Evolutionary conservation across 2,329 filamentous ascomycete species (phyloP), one percentile per base, ranked within the genome.

Genomic region (Exophiala phaeomuriformis): DNA sequence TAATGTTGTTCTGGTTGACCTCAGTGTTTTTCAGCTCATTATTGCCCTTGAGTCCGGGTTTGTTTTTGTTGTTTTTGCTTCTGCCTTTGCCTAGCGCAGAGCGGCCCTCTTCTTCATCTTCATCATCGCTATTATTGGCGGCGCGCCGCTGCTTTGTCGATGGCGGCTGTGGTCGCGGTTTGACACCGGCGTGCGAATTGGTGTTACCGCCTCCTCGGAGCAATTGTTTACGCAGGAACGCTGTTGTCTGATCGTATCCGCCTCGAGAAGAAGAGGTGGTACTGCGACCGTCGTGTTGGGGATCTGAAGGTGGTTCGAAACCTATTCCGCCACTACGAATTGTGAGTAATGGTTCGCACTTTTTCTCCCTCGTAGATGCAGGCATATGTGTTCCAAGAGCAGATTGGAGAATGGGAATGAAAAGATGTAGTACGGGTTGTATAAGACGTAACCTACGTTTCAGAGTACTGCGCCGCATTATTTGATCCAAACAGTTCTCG

Each of bases 141-240:
- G 33, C 31, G 45, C 54, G 30, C 42, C 12, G 12, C 3, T 35
- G 10, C 33, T 43, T 39, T 41, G 39, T 2, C 39, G 3, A 1
- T 8, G 9, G 9, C 4, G 3, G 19, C 28, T 27, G 39, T 9
- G 43, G 33, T 40, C 52, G 49, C 8, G 55, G 41, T 49, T 45
- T 43, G 9, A 47, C 36, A 8, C 43, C 32, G n/a, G 43, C 33
- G 10, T 42, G 46, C 47, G 47, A 35, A 2, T 32, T 32, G 12
- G 10, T 36, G 29, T 43, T 19, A 19, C n/a, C n/a, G n/a, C n/a
- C 39, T 7, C 55, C 48, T 19, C 46, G 47, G 9, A 59, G 49
- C 4, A 59, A 32, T 43, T 59, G 54, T 29, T 50, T 59, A 19
- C 57, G 51, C 36, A 59, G 49, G 32, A 59, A 59, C 31, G 49